Evolutionary conservation across 2,329 filamentous ascomycete genomes (phyloP).

Genomic region (Didymella exigua): DNA sequence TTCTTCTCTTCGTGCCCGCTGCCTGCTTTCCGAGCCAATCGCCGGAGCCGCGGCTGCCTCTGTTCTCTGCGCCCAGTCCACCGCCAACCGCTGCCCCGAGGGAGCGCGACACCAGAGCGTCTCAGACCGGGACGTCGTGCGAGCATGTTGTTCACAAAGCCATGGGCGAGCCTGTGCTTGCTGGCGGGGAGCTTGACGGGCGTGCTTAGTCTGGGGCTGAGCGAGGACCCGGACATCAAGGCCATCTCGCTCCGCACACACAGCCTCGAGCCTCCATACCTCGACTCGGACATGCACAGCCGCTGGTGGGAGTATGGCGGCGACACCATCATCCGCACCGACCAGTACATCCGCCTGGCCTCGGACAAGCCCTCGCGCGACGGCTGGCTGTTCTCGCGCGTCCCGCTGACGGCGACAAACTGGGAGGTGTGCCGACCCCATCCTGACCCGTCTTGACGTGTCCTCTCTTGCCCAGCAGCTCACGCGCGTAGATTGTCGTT

Average conservation of each 20-base stretch:
- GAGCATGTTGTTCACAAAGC: constrained; percentile 43
- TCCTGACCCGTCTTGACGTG: no score
- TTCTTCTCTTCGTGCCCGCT: constrained; percentile 33
- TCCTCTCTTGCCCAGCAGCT: constrained; percentile 17
- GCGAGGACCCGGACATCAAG: constrained; percentile 59
- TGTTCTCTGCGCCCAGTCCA: constrained; percentile 32
- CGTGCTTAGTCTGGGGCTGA: constrained; percentile 38
- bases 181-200: constrained; percentile 45
- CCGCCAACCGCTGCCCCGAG: background rate
- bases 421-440: constrained; percentile 70
- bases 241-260: constrained; percentile 83
- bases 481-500: constrained; percentile 71
- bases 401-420: constrained; percentile 95
- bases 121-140: constrained; percentile 26
- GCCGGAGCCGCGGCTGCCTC: constrained; percentile 33
- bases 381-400: constrained; percentile 92
- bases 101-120: constrained; percentile 16
- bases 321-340: constrained; percentile 80
- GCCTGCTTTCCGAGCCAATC: constrained; percentile 25
- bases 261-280: constrained; percentile 83
- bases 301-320: constrained; percentile 99
- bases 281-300: constrained; percentile 97
- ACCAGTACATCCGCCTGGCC: constrained; percentile 87
- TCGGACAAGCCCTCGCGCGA: constrained; percentile 88
- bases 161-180: constrained; percentile 47